Conservation (phyloP, 495 filamentous ascomycete genomes). For the Parathielavia hyrcaniae region DNA sequence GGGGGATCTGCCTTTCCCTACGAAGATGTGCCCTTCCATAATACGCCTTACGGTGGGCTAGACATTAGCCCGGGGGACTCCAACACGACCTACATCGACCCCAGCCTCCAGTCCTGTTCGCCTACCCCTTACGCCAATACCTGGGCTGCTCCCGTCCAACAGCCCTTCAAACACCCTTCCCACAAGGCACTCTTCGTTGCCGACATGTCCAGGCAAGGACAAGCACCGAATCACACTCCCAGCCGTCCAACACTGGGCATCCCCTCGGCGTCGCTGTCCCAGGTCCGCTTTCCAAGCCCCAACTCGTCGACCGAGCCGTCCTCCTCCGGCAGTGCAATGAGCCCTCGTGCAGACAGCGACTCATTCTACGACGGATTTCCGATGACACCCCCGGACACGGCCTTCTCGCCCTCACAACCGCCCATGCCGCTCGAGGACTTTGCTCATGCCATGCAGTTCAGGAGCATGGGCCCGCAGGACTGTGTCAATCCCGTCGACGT, state of each 20-base stretch:
- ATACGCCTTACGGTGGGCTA: background rate
- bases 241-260: constrained; percentile 20
- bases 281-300: constrained; percentile 32
- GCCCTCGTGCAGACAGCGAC: constrained; percentile 37
- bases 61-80: constrained; percentile 9
- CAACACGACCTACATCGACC: constrained; percentile 21
- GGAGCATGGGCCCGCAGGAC: constrained; percentile 23
- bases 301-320: constrained; percentile 32
- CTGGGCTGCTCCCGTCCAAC: constrained; percentile 24
- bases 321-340: constrained; percentile 33
- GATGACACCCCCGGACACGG: constrained; percentile 33
- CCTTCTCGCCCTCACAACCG: constrained; percentile 27
- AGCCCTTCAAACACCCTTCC: constrained; percentile 29
- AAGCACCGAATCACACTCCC: constrained; percentile 12
- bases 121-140: background rate
- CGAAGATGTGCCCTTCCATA: constrained; percentile 15
- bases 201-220: constrained; percentile 3
- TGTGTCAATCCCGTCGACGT: constrained; percentile 40
- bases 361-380: constrained; percentile 32
- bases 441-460: constrained; percentile 22
- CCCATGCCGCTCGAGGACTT: constrained; percentile 18
- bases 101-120: constrained; percentile 18
- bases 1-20: constrained; percentile 1
- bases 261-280: constrained; percentile 20
- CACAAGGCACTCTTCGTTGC: constrained; percentile 23